Evolutionary conservation across 1,284 basidiomycete species (phyloP).

Genomic region (Heterobasidion irregulare): DNA sequence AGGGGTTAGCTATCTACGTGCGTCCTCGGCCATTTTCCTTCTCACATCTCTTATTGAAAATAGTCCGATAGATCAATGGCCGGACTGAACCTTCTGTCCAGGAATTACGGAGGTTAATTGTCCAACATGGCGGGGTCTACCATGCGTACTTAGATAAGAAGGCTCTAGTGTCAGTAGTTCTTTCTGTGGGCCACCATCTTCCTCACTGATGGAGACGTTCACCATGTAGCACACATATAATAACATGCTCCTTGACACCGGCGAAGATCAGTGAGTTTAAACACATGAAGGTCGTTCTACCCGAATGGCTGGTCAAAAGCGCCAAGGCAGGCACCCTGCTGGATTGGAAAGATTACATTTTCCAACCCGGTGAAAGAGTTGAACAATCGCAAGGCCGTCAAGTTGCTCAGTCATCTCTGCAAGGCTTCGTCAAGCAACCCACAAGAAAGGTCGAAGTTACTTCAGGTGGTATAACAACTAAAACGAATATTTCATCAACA

Average conservation of each 20-base stretch:
- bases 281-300: constrained; percentile 80
- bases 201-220: constrained; percentile 2
- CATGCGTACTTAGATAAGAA: constrained; percentile 83
- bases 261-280: constrained; percentile 86
- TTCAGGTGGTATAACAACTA: too few species aligned
- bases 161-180: constrained; percentile 50
- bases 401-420: constrained; percentile 26
- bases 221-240: constrained; percentile 70
- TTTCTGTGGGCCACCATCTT: neutral
- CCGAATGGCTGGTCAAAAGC: constrained; percentile 84
- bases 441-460: neutral
- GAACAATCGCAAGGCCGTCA: constrained; percentile 42
- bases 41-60: neutral
- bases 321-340: constrained; percentile 58
- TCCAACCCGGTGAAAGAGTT: constrained; percentile 35
- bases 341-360: constrained; percentile 68
- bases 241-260: constrained; percentile 86
- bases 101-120: constrained; percentile 73
- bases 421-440: constrained; percentile 14
- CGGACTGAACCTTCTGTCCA: constrained; percentile 85
- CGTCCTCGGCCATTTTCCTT: constrained; percentile 7
- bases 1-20: constrained; percentile 75
- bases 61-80: constrained; percentile 68
- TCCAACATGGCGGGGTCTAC: constrained; percentile 78
- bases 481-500: too few species aligned